A percentile compares a stretch with the other conserved stretches of the same genome.
phyloP scores from a whole-genome alignment of 331 rosid genomes.

The Erythrophleum ivorense region DNA sequence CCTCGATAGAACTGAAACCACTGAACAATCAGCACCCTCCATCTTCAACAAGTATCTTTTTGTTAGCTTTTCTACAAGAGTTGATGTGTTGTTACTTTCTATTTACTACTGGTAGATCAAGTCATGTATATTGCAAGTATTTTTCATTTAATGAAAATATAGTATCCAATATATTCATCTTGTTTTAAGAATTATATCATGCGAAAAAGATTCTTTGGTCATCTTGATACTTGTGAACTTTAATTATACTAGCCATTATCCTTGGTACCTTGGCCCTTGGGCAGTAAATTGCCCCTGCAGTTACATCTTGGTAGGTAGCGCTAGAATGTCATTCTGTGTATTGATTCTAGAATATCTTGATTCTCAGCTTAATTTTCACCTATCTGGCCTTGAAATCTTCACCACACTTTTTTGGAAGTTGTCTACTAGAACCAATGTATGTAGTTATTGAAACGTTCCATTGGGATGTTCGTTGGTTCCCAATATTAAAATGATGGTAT shows the following conservation, averaged over 20 bases:
- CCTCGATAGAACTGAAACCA: constrained; percentile 1
- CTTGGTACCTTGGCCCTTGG: too few species aligned
- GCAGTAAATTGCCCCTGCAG: too few species aligned
- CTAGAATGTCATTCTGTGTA: too few species aligned
- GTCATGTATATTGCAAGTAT: too few species aligned
- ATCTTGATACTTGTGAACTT: too few species aligned
- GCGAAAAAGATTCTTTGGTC: too few species aligned
- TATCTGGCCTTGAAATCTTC: neutral
- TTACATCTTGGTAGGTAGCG: too few species aligned
- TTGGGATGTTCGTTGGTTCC: neutral
- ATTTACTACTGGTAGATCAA: neutral
- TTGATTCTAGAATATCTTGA: too few species aligned
- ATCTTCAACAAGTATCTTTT: neutral
- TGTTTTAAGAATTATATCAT: neutral
- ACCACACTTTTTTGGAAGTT: neutral
- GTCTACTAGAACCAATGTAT: neutral
- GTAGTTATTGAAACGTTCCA: neutral
- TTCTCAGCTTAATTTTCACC: too few species aligned
- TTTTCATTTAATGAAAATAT: too few species aligned
- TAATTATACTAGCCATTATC: too few species aligned
- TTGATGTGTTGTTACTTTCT: neutral
- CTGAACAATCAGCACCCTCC: neutral
- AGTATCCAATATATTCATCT: neutral
- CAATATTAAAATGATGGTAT: neutral
- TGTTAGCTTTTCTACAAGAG: neutral